These are phyloP conservation scores for Botrytis fabae DNA, from an alignment of 2,329 filamentous ascomycete species.

Conservation along the genomic window DNA sequence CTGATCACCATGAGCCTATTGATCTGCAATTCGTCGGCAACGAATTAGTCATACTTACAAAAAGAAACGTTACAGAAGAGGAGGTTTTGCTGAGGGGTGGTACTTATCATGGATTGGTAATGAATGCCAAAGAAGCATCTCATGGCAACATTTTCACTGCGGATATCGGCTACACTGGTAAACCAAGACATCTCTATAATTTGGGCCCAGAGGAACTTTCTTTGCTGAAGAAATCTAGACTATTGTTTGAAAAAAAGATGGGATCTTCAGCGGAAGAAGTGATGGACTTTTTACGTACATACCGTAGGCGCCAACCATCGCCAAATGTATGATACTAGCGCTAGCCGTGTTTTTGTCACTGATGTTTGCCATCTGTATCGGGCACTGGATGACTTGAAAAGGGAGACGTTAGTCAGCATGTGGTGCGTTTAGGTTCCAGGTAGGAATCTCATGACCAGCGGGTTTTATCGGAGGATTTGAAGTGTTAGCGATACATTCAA, in stretches of 20 bases:
- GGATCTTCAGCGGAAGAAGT: too few relatives aligned
- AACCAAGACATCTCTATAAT: background rate
- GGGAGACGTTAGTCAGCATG: background rate
- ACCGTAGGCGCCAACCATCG: fast-evolving
- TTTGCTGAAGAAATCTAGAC: background rate
- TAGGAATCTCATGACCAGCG: background rate
- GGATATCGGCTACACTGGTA: background rate
- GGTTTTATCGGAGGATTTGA: background rate
- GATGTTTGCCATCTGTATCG: background rate
- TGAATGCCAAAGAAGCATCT: background rate
- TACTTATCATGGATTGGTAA: background rate
- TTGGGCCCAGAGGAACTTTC: background rate
- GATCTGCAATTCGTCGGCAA: background rate
- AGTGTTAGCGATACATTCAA: background rate
- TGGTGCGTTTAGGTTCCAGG: background rate
- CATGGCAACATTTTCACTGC: background rate
- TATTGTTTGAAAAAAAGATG: background rate
- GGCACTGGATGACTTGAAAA: background rate
- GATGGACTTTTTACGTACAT: too few relatives aligned
- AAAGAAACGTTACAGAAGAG: background rate
- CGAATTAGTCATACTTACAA: background rate
- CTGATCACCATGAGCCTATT: background rate
- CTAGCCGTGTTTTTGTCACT: background rate
- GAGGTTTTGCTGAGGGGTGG: background rate
- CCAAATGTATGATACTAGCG: background rate